Evolutionary conservation across 177 flowering plant species (phyloP).

Genomic region (Vitis hybrid): DNA sequence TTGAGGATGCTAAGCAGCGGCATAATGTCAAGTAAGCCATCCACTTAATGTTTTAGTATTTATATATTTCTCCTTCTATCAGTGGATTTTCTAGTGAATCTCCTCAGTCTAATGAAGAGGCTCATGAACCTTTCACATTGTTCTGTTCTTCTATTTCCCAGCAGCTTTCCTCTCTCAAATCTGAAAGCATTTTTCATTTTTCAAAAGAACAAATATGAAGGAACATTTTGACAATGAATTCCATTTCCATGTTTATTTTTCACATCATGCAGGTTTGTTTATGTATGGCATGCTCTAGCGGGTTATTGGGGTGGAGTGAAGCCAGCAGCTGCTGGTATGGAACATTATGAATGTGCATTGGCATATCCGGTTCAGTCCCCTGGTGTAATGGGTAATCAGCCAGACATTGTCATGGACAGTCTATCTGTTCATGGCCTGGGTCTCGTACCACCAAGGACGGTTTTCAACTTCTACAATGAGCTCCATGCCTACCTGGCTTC

Average conservation of each 20-base stretch:
- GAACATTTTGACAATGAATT: no score
- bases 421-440: slow-evolving; percentile 74
- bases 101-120: neutral
- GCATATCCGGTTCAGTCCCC: slow-evolving; percentile 77
- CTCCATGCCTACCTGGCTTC: slow-evolving; percentile 83
- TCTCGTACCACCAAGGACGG: slow-evolving; percentile 69
- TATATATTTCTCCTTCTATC: neutral
- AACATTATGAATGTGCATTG: slow-evolving; percentile 60
- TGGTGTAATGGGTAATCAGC: slow-evolving; percentile 72
- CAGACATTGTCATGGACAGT: slow-evolving; percentile 74
- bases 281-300: slow-evolving; percentile 86
- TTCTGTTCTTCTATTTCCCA: neutral
- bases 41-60: neutral
- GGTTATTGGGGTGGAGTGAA: slow-evolving; percentile 96
- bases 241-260: neutral
- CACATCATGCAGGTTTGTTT: slow-evolving; percentile 51
- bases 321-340: slow-evolving; percentile 79
- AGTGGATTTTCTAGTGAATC: no score
- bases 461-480: slow-evolving; percentile 76
- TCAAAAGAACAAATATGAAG: neutral
- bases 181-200: neutral
- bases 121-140: neutral
- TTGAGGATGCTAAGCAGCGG: slow-evolving; percentile 66
- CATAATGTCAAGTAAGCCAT: slow-evolving; percentile 78
- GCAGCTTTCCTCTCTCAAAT: neutral